Evolutionary conservation across 225 moss, liverwort and hornwort genomes (phyloP), one percentile per base, ranked within the genome.

Genomic region (Straminergon stramineum): DNA sequence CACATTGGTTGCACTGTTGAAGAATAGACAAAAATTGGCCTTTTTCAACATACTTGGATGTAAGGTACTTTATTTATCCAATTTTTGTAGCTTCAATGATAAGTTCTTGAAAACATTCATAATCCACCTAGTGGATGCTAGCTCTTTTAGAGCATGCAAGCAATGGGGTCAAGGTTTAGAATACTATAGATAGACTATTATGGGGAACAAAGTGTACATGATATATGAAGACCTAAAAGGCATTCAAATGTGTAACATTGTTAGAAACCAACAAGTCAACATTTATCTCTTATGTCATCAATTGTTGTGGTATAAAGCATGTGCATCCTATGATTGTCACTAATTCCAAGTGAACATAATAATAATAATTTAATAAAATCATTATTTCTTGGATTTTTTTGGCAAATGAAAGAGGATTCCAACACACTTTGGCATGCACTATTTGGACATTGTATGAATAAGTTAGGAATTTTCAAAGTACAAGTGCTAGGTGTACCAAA

Each of bases 61-160:
- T 48, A 7, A 9, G 48, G 48, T n/a, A 11, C 0, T 57, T 57
- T 3, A 16, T 57, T 57, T 3, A 16, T 79, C 2, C 6, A 16
- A 16, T n/a, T n/a, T 0, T n/a, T 79, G 1, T 57, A 79, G 10
- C 26, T 26, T 1, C 0, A n/a, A 0, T 1, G 26, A 7, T 17
- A n/a, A 57, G 10, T 16, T 79, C 17, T n/a, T 57, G 4, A n/a
- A 27, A 57, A 57, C 57, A n/a, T 39, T 57, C 2, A 58, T 58
- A 58, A 18, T 58, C 0, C 5, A 28, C 0, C 0, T 0, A 39
- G 0, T 79, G 27, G 28, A 12, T 27, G 18, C 4, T 0, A 1
- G 0, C 3, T 37, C 4, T n/a, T n/a, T 57, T 57, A 57, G 16
- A 2, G 1, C 10, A 37, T 24, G 26, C 6, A 57, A 79, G 7